Evolutionary conservation across 352 stramenopile species (phyloP).

Genomic region (Phytopythium aichiense): DNA sequence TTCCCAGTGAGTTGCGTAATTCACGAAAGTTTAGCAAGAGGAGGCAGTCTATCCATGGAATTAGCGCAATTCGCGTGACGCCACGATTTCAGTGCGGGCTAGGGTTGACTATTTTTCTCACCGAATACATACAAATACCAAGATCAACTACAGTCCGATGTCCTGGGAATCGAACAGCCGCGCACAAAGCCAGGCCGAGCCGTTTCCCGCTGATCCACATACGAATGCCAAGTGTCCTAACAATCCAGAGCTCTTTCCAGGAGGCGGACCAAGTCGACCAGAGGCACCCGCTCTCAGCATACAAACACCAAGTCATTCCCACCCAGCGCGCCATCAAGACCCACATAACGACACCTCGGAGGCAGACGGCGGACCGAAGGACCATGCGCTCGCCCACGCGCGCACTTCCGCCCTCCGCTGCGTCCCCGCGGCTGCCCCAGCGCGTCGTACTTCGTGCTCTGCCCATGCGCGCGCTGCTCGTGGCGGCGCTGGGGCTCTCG

Average conservation of each 20-base stretch:
- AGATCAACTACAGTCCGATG: neutral
- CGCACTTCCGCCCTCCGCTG: no score
- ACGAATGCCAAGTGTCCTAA: neutral
- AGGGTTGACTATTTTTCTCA: neutral
- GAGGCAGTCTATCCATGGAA: neutral
- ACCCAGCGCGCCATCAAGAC: neutral
- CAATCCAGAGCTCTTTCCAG: neutral
- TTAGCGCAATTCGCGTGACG: neutral
- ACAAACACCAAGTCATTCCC: constrained; percentile 10
- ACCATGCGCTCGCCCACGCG: neutral
- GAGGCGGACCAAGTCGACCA: constrained; percentile 5
- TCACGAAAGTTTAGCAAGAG: no score
- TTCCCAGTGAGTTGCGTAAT: no score
- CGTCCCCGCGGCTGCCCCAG: neutral
- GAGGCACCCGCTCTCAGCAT: constrained; percentile 3
- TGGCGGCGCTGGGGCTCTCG: neutral
- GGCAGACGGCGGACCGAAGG: neutral
- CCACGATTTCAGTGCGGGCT: neutral
- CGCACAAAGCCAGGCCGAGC: neutral
- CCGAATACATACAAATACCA: neutral
- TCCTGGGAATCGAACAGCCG: neutral
- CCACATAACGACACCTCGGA: neutral
- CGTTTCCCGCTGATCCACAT: neutral
- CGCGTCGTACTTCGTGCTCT: neutral
- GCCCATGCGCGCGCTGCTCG: neutral